Evolutionary conservation across 768 basidiomycete genomes (phyloP), one percentile per base, ranked within the genome.

Genomic region (Suillus clintonianus): DNA sequence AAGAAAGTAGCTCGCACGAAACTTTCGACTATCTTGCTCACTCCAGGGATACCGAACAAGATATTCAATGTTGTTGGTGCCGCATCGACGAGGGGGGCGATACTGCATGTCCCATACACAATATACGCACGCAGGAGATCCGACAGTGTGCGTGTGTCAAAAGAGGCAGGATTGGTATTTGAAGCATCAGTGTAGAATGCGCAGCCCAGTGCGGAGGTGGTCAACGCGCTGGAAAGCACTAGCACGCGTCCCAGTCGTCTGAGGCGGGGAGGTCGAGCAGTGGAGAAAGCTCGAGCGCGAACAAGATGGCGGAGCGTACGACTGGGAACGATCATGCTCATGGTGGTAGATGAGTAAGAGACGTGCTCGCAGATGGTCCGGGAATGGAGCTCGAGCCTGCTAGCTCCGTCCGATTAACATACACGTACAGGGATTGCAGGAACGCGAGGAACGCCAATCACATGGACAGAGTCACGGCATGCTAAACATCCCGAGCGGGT

Each of bases 1-100:
- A 95, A 97, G 79, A 97, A 97, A 0, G 95, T 96, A 11, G 81
- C 76, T 47, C 92, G 82, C 6, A 97, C 89, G 60, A 92, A 71
- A 1, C 79, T 79, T 70, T 94, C 88, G 2, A 89, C 88, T 45
- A 94, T 69, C 61, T 84, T 79, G 63, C 81, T 85, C 0, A 95
- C 54, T 14, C 81, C 77, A 1, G 87, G 86, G 2, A 87, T 76
- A 47, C 80, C 78, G 6, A 81, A 74, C 17, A 89, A 69, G 2
- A 79, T 68, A 14, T 83, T 76, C 48, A 97, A 80, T 30, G 95
- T 76, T 53, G 76, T 74, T 0, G 94, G 93, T 1, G 93, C 86
- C 63, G 85, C 77, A 69, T 96, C 91, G 34, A 97, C 90, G 14
- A 97, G 77, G 0, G 79, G 67, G 3, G 95, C 91, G 27, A 91